Evolutionary conservation across 1,284 basidiomycete genomes (phyloP).

Genomic region (Malassezia arunalokei): DNA sequence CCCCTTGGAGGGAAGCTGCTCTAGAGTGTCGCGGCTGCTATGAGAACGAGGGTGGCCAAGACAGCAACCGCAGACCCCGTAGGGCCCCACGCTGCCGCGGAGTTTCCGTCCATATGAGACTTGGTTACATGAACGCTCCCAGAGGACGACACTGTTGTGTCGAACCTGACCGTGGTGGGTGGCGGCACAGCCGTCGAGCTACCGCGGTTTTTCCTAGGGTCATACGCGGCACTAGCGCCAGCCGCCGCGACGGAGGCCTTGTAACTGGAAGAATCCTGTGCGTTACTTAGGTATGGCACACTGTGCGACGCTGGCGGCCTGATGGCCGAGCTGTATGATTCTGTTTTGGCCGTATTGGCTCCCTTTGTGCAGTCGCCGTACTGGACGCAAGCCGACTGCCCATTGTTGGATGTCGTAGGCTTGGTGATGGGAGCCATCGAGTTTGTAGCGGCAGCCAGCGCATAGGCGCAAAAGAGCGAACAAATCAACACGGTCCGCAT

Average conservation of each 20-base stretch:
- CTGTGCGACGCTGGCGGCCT: not conserved
- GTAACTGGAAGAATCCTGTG: not conserved
- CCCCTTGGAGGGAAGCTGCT: too few relatives aligned
- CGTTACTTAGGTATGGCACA: slow-evolving; percentile 3
- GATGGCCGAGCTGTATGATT: slow-evolving; percentile 4
- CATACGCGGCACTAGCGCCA: slow-evolving; percentile 9
- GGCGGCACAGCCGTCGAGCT: slow-evolving; percentile 7
- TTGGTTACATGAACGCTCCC: not conserved
- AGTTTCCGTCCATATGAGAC: not conserved
- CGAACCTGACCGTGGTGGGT: slow-evolving; percentile 5
- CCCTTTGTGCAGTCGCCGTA: slow-evolving; percentile 12
- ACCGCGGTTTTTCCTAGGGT: not conserved
- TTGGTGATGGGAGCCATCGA: slow-evolving; percentile 8
- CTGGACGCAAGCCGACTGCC: slow-evolving; percentile 12
- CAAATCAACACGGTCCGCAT: not conserved
- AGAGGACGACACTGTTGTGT: not conserved
- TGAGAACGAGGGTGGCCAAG: too few relatives aligned
- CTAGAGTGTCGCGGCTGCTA: too few relatives aligned
- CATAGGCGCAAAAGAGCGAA: not conserved
- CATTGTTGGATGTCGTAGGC: slow-evolving; percentile 7
- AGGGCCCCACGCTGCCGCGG: not conserved
- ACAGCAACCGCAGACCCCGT: too few relatives aligned
- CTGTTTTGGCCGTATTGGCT: slow-evolving; percentile 4
- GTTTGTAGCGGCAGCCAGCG: not conserved
- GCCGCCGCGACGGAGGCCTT: slow-evolving; percentile 2